Conservation (phyloP, 371 early-diverging fungal species). For the Rhizopus delemar region DNA sequence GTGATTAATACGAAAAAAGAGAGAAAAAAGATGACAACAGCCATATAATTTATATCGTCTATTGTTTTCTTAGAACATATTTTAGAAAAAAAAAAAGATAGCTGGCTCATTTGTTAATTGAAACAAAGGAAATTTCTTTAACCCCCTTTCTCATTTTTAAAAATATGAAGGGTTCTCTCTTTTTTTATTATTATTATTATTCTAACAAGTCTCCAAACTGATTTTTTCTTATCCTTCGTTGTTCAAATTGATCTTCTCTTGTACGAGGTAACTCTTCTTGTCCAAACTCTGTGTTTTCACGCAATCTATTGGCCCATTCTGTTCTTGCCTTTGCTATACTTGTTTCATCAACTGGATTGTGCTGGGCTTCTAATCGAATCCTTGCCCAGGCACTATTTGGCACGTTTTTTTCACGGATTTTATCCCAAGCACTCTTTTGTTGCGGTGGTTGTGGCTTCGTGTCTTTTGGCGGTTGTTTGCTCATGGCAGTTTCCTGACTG, state of each 20-base stretch:
- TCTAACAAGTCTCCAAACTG: slow-evolving; percentile 47
- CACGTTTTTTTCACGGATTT: slow-evolving; percentile 41
- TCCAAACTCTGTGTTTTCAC: slow-evolving; percentile 29
- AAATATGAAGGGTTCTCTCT: not conserved
- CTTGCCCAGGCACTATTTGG: slow-evolving; percentile 47
- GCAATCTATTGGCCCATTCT: slow-evolving; percentile 18
- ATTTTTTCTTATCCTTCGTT: slow-evolving; percentile 22
- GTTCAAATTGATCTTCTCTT: slow-evolving; percentile 41
- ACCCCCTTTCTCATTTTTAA: not conserved
- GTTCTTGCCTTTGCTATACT: slow-evolving; percentile 25
- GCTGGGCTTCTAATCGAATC: slow-evolving; percentile 39
- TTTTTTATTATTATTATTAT: slow-evolving; percentile 9
- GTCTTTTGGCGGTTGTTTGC: no score
- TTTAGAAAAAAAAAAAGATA: not conserved
- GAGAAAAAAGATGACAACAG: not conserved
- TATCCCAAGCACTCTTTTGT: slow-evolving; percentile 45
- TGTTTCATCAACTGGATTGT: slow-evolving; percentile 21
- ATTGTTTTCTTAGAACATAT: not conserved
- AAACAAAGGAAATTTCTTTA: no score
- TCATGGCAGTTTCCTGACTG: no score
- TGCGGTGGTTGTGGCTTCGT: slow-evolving; percentile 10
- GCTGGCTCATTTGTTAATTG: not conserved
- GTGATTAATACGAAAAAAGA: slow-evolving; percentile 1
- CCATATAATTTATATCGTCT: no score
- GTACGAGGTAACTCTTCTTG: slow-evolving; percentile 44